Evolutionary conservation across 2,329 filamentous ascomycete species (phyloP).

Genomic region (Tolypocladium amazonense): DNA sequence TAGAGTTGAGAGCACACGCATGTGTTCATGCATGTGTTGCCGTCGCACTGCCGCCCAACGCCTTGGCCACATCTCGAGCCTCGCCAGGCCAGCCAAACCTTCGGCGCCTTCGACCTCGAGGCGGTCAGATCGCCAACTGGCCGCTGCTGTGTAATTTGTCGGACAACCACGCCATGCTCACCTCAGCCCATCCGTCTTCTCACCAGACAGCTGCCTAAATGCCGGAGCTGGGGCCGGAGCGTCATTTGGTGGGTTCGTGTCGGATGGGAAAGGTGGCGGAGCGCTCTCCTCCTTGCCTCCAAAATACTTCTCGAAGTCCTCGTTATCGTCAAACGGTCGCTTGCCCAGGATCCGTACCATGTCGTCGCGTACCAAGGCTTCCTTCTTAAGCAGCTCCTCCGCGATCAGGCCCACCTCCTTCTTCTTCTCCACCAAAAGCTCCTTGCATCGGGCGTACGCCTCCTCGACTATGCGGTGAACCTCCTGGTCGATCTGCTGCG

Average conservation of each 20-base stretch:
- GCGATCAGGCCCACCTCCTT: slow-evolving; percentile 79
- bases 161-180: slow-evolving; percentile 1
- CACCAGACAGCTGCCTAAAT: slow-evolving; percentile 19
- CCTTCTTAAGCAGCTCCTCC: slow-evolving; percentile 85
- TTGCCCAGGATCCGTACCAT: slow-evolving; percentile 81
- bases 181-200: slow-evolving; percentile 3
- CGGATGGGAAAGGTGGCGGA: slow-evolving; percentile 43
- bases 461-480: slow-evolving; percentile 86
- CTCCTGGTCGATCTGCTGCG: slow-evolving; percentile 82
- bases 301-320: slow-evolving; percentile 95
- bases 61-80: neutral
- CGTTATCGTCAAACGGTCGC: slow-evolving; percentile 69
- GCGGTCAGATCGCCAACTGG: neutral
- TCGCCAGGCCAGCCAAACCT: neutral
- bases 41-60: neutral
- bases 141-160: neutral
- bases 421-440: slow-evolving; percentile 77
- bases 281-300: slow-evolving; percentile 48
- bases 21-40: neutral
- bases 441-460: slow-evolving; percentile 83
- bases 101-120: neutral
- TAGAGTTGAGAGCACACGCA: slow-evolving; percentile 7
- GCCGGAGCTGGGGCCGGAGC: slow-evolving; percentile 27
- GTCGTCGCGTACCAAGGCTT: slow-evolving; percentile 84
- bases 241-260: slow-evolving; percentile 28